Evolutionary conservation across 768 basidiomycete species (phyloP).

Genomic region (Leccinum barrowsii): DNA sequence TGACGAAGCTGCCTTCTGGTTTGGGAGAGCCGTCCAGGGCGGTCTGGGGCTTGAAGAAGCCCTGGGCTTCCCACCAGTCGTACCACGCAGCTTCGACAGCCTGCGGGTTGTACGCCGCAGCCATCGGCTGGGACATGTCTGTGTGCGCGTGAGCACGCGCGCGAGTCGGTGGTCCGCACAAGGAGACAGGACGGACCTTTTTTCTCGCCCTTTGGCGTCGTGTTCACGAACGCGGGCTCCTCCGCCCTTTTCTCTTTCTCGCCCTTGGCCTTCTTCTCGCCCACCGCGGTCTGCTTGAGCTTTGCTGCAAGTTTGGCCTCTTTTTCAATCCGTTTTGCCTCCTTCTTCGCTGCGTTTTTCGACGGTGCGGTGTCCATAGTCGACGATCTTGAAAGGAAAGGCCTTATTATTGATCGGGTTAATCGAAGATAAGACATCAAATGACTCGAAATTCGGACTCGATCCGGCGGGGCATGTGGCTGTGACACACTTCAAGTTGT

Average conservation of each 20-base stretch:
- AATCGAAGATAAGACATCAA: too few species aligned
- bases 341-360: slow-evolving; percentile 64
- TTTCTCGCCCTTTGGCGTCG: slow-evolving; percentile 87
- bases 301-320: slow-evolving; percentile 77
- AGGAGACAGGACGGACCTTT: slow-evolving; percentile 57
- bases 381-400: background rate
- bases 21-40: slow-evolving; percentile 54
- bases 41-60: slow-evolving; percentile 81
- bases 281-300: slow-evolving; percentile 36
- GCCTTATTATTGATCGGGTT: too few species aligned
- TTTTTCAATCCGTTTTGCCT: slow-evolving; percentile 77
- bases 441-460: too few species aligned
- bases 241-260: slow-evolving; percentile 73
- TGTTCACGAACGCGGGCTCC: slow-evolving; percentile 79
- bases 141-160: background rate
- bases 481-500: too few species aligned
- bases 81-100: slow-evolving; percentile 96
- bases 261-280: slow-evolving; percentile 70
- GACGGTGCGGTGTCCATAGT: background rate
- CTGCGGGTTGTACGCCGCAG: slow-evolving; percentile 91
- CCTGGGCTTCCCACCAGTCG: slow-evolving; percentile 93
- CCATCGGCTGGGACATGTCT: slow-evolving; percentile 89
- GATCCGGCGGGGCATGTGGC: too few species aligned
- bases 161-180: background rate
- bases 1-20: slow-evolving; percentile 71